phyloP scores from a whole-genome alignment of 1,284 basidiomycete genomes.

The Boletus smithii region DNA sequence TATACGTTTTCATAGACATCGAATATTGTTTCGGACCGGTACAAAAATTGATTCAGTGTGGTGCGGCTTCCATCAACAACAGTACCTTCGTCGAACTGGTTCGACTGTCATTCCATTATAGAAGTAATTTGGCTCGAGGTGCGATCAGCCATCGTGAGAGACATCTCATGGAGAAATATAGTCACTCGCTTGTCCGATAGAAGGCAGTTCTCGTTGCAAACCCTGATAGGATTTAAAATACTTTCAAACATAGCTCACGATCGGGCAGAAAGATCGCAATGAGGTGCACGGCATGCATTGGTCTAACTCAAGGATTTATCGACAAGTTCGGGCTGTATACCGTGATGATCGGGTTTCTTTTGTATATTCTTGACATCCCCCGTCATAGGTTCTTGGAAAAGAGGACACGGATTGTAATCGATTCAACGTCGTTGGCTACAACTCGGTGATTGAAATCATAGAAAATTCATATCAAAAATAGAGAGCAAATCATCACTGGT shows the following conservation, averaged over 20 bases:
- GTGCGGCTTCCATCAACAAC: too few relatives aligned
- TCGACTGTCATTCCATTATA: background rate
- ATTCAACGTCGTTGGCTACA: conserved; percentile 6
- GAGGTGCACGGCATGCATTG: background rate
- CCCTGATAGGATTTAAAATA: too few relatives aligned
- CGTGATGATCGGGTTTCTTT: background rate
- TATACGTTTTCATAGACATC: too few relatives aligned
- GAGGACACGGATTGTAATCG: conserved; percentile 7
- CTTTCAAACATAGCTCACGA: background rate
- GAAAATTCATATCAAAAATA: too few relatives aligned
- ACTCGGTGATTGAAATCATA: background rate
- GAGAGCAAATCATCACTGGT: conserved; percentile 5
- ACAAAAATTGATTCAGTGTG: background rate
- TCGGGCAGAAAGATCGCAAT: background rate
- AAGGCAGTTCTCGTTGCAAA: background rate
- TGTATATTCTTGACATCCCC: background rate
- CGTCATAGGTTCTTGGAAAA: background rate
- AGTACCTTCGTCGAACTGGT: conserved; percentile 8
- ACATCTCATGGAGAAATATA: too few relatives aligned
- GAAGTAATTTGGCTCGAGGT: too few relatives aligned
- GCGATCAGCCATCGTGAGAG: too few relatives aligned
- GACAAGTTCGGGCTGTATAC: background rate
- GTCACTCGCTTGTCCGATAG: background rate
- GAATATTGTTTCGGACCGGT: background rate
- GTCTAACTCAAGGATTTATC: too few relatives aligned